Evolutionary conservation across 2,329 filamentous ascomycete genomes (phyloP).

Genomic region (Arthrobotrys sinensis): DNA sequence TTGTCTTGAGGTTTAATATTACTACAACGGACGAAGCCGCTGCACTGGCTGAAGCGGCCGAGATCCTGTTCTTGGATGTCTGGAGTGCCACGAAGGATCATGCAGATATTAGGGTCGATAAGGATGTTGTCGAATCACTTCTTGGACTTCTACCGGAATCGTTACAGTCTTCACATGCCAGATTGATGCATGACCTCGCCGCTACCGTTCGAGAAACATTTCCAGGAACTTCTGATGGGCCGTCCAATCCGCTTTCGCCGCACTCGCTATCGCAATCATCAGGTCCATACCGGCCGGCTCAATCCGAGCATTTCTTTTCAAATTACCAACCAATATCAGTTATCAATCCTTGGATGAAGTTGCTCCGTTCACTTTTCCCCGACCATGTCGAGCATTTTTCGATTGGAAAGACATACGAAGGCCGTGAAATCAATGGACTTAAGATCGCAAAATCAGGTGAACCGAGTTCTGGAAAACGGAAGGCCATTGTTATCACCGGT

Average conservation of each 20-base stretch:
- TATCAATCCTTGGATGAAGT: conserved; percentile 90
- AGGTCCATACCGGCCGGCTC: conserved; percentile 64
- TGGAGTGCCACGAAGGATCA: conserved; percentile 88
- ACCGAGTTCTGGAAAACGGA: conserved; percentile 70
- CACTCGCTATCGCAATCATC: conserved; percentile 60
- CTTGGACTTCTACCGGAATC: conserved; percentile 83
- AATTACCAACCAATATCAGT: conserved; percentile 91
- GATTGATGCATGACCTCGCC: conserved; percentile 85
- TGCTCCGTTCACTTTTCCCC: conserved; percentile 91
- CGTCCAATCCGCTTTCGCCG: conserved; percentile 62
- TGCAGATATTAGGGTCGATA: conserved; percentile 85
- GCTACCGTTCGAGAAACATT: conserved; percentile 84
- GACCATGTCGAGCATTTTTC: conserved; percentile 80
- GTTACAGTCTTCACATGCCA: conserved; percentile 79
- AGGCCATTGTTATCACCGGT: conserved; percentile 85
- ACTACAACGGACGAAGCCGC: conserved; percentile 78
- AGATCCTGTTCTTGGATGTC: conserved; percentile 85
- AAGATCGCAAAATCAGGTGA: conserved; percentile 71
- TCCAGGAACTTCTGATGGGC: conserved; percentile 69
- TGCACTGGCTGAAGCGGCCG: conserved; percentile 80
- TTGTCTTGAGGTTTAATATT: conserved; percentile 92
- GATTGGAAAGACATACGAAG: conserved; percentile 89
- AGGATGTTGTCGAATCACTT: conserved; percentile 83
- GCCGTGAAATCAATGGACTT: conserved; percentile 85
- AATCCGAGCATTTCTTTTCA: conserved; percentile 80